These are phyloP conservation scores for Salicornia ramosissima DNA, from an alignment of 148 eudicot species.

Conservation along the genomic window DNA sequence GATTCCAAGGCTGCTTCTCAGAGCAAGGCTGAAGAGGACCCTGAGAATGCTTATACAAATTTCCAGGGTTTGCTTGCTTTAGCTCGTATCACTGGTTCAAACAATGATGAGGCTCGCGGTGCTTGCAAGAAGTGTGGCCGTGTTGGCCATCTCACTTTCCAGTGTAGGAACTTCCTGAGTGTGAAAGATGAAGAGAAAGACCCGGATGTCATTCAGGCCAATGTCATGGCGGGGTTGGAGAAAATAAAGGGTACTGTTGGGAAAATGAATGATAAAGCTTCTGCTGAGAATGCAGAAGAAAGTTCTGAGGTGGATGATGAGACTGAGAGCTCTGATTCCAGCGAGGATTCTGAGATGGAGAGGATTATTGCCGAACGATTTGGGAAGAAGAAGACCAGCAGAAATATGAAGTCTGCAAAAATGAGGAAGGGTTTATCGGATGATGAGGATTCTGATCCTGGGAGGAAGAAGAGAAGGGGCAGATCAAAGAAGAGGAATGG, in stretches of 20 bases:
- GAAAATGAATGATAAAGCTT: conserved; percentile 32
- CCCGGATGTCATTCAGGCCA: conserved; percentile 49
- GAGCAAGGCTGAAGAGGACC: conserved; percentile 46
- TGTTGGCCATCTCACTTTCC: conserved; percentile 86
- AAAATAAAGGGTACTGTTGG: conserved; percentile 57
- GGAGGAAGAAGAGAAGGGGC: conserved; percentile 46
- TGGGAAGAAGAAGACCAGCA: conserved; percentile 58
- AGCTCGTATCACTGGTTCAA: conserved; percentile 65
- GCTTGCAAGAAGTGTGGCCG: conserved; percentile 97
- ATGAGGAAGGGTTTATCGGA: conserved; percentile 45
- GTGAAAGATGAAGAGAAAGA: conserved; percentile 69
- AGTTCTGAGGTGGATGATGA: conserved; percentile 62
- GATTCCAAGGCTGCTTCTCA: conserved; percentile 52
- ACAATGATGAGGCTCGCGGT: conserved; percentile 83
- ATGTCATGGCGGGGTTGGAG: conserved; percentile 63
- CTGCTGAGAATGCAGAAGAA: conserved; percentile 52
- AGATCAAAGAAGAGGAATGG: conserved; percentile 57
- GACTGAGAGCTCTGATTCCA: conserved; percentile 80
- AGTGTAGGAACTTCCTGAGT: conserved; percentile 87
- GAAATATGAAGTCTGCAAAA: conserved; percentile 36
- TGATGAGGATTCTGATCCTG: conserved; percentile 41
- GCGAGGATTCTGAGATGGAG: conserved; percentile 84
- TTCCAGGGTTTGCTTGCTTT: conserved; percentile 85
- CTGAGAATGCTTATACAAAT: conserved; percentile 75
- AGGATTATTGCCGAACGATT: conserved; percentile 54